These are phyloP conservation scores for Curvularia spicifera DNA, from an alignment of 2,329 filamentous ascomycete genomes.

Conservation along the genomic window DNA sequence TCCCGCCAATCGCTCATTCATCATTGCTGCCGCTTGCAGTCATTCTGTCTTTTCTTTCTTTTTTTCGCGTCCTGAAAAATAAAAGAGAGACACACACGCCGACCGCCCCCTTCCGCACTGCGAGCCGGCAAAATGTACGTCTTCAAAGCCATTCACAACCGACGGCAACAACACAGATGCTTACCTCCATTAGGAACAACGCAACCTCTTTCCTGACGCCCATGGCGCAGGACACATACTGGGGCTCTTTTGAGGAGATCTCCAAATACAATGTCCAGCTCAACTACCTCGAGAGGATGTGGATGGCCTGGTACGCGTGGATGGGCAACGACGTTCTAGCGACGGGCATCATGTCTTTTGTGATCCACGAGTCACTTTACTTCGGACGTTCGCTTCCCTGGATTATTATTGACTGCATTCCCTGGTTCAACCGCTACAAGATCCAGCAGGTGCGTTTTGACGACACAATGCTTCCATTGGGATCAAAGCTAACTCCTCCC, in stretches of 20 bases:
- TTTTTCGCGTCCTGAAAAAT: neutral
- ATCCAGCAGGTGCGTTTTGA: constrained; percentile 74
- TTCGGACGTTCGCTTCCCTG: constrained; percentile 91
- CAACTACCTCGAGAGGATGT: constrained; percentile 84
- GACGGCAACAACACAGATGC: constrained; percentile 16
- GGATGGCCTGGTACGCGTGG: constrained; percentile 95
- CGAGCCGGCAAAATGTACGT: constrained; percentile 36
- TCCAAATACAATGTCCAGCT: constrained; percentile 81
- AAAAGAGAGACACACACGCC: neutral
- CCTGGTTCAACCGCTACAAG: constrained; percentile 91
- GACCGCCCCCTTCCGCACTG: constrained; percentile 18
- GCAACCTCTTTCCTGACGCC: constrained; percentile 44
- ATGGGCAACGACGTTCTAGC: constrained; percentile 98
- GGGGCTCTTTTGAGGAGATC: constrained; percentile 69
- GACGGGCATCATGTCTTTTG: constrained; percentile 96
- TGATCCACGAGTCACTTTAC: constrained; percentile 93
- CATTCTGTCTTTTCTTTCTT: constrained; percentile 15
- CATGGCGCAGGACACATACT: constrained; percentile 63
- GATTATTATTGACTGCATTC: constrained; percentile 88
- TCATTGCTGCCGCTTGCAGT: constrained; percentile 24
- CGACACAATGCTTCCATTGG: neutral
- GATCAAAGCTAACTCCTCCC: constrained; percentile 24
- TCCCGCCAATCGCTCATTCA: constrained; percentile 18
- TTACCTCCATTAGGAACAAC: constrained; percentile 47
- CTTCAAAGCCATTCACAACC: constrained; percentile 15